Percentiles rank a stretch among this genome's conserved stretches.
Evolutionary conservation across 352 stramenopile genomes (phyloP).

Genomic region (Pilasporangium apinafurcum): DNA sequence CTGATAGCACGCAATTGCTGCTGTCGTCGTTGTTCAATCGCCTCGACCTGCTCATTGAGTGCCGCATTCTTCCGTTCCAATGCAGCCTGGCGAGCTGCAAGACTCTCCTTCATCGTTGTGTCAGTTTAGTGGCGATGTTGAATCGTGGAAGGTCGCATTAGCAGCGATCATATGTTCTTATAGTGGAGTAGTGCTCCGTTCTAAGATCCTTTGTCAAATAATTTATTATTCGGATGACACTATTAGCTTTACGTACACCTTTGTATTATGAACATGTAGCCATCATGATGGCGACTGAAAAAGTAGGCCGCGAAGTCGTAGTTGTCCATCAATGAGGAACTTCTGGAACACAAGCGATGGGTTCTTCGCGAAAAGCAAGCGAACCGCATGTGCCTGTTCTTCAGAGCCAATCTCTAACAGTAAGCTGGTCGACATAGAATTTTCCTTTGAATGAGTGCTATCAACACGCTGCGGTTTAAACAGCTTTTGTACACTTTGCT

Average conservation of each 20-base stretch:
- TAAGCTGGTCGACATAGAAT: conserved; percentile 4
- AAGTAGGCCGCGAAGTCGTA: conserved; percentile 30
- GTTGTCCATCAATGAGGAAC: conserved; percentile 29
- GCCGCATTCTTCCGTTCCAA: conserved; percentile 57
- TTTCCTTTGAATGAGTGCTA: too few relatives aligned
- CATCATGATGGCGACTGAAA: conserved; percentile 16
- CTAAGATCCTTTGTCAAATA: too few relatives aligned
- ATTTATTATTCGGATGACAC: too few relatives aligned
- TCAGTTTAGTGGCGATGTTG: too few relatives aligned
- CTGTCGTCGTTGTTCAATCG: conserved; percentile 53
- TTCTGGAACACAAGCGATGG: conserved; percentile 16
- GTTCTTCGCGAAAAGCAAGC: conserved; percentile 21
- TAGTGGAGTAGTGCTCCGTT: too few relatives aligned
- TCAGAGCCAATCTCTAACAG: conserved; percentile 60
- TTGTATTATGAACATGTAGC: too few relatives aligned
- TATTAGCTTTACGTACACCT: too few relatives aligned
- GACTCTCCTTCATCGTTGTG: conserved; percentile 45
- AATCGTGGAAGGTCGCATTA: too few relatives aligned
- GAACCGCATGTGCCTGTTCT: conserved; percentile 35
- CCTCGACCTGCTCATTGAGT: conserved; percentile 56
- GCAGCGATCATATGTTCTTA: too few relatives aligned
- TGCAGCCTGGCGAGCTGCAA: conserved; percentile 47
- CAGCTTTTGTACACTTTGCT: conserved; percentile 22
- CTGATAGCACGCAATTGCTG: conserved; percentile 23
- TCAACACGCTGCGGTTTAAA: too few relatives aligned